Evolutionary conservation across 2,329 filamentous ascomycete species (phyloP), one percentile per base, ranked within the genome.

Genomic region (Trichoderma sp.): DNA sequence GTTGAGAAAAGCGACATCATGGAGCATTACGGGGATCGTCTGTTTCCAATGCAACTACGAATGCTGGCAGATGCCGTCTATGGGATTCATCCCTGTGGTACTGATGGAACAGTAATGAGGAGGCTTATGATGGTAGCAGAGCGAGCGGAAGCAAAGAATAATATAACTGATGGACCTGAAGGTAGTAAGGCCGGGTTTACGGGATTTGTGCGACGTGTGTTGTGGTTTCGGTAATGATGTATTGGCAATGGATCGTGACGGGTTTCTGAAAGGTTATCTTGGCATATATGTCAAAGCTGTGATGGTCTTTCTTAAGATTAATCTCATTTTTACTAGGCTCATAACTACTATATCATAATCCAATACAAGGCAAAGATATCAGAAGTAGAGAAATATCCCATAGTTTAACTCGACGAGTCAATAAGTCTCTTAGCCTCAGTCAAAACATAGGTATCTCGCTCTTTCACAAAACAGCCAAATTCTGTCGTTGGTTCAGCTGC

Each of bases 41-140:
- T 74, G 2, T 85, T 86, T 72, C 82, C 85, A 3, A 85, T 86
- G 84, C 83, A 87, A 79, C 77, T 88, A 63, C 80, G 85, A 15
- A 84, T 87, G 81, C 77, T 87, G 24, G 82, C 78, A 4, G 84
- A 87, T 74, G 75, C 75, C 0, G 77, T 86, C 4, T 81, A 71
- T 0, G 78, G 76, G 0, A 11, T 4, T 4, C 14, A 57, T 30
- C 76, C 77, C 0, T 81, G 79, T 0, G 81, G 82, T 0, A 53
- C 72, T 4, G 70, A 76, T 26, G 80, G 78, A 1, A 53, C 64
- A 9, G 1, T 21, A 3, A 79, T 79, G n/a, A n/a, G n/a, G n/a
- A n/a, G n/a, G n/a, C n/a, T n/a, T n/a, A n/a, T n/a, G n/a, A n/a
- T n/a, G n/a, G n/a, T n/a, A n/a, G n/a, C n/a, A n/a, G n/a, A n/a